Base-by-base conservation (phyloP, 2,329 filamentous ascomycete species). In the Ilyonectria destructans region DNA sequence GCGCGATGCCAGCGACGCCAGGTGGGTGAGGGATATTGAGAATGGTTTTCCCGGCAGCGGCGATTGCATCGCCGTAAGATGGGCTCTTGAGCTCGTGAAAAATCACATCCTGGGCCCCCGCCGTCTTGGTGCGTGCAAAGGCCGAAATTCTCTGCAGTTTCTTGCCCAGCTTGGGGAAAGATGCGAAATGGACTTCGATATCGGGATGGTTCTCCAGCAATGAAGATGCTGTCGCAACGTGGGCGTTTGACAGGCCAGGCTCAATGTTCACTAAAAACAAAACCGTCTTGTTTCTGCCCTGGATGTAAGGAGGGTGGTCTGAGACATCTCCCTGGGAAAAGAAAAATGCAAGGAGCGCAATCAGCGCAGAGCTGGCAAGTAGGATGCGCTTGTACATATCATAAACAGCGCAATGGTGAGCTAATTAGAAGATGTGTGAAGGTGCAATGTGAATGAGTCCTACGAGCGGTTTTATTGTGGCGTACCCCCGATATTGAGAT, bases 181-280 rank as follows among this genome's bases (percentile, higher is more conserved):
- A 82, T 4, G 75, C 81, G 58, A 80, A 79, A 58, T 83, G 81
- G 1, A 82, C 66, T 3, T 81, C 69, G 19, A 82, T 69, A 15
- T 77, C 65, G 0, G 80, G 75, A 29, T 80, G 70, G 2, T 76
- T 71, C 19, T 81, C 79, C 3, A 82, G 54, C 6, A 83, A 66
- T 0, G 80, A 77, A 1, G 75, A 77, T 1, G 73, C 71, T 3
- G 81, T 81, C 1, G 82, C 81, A 4, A 83, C 65, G 58, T 79
- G 79, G 19, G 82, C 80, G 52, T 83, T 83, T 10, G 77, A 78
- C 9, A 80, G 73, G 31, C 82, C 81, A 57, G 75, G 74, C 9
- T 80, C 77, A 9, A 68, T 69, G 69, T 80, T 79, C 45, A 75
- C 73, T 46, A 82, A 49, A 59, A 83, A 79, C n/a, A 83, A 75